phyloP scores from a whole-genome alignment of 192 early-diverging fungal genomes.

The Podochytrium sp. region DNA sequence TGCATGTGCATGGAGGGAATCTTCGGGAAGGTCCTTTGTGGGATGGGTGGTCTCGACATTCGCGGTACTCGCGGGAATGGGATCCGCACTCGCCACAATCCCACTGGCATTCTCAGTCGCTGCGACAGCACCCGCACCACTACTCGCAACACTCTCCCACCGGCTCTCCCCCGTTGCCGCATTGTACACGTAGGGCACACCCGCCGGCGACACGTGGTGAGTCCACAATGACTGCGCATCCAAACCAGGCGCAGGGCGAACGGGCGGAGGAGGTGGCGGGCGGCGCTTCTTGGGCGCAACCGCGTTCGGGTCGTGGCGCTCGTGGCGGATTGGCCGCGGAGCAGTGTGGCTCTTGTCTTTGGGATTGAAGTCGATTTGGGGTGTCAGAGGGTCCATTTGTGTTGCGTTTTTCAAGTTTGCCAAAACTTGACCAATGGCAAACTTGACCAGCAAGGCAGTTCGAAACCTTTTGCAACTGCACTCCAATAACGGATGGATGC shows the following conservation, averaged over 20 bases:
- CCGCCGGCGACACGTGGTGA: conserved; percentile 52
- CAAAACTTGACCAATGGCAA: too few relatives aligned
- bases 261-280: conserved; percentile 18
- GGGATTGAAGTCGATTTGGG: neutral
- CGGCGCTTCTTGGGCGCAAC: neutral
- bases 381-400: neutral
- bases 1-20: too few relatives aligned
- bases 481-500: too few relatives aligned
- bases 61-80: conserved; percentile 22
- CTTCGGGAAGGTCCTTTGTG: neutral
- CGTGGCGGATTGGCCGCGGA: neutral
- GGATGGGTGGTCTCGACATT: neutral
- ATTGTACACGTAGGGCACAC: conserved; percentile 75
- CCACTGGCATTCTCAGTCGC: too few relatives aligned
- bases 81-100: conserved; percentile 25
- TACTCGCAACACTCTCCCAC: conserved; percentile 63
- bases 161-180: conserved; percentile 65
- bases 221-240: conserved; percentile 27
- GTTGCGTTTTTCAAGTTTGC: neutral
- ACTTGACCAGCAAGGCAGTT: too few relatives aligned
- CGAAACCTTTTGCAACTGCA: too few relatives aligned
- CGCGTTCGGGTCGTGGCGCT: neutral
- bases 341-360: neutral
- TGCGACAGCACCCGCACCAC: too few relatives aligned
- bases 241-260: conserved; percentile 20